Conservation (phyloP, 257 asterid genomes). For the Solanum tarijense region DNA sequence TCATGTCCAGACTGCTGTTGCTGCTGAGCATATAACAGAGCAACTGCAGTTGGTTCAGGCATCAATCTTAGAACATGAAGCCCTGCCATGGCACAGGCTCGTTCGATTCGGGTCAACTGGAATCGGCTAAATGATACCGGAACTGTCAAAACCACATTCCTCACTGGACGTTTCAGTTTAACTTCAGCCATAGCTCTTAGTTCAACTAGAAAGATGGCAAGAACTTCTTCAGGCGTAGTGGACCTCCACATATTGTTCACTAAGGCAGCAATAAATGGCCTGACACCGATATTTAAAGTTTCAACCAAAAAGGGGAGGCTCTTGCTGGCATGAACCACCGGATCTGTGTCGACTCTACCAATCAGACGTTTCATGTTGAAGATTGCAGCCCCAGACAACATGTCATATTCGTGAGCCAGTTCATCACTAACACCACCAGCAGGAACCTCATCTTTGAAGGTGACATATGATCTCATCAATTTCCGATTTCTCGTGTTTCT, state of each 20-base stretch:
- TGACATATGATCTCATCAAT: slow-evolving; percentile 51
- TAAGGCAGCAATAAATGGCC: slow-evolving; percentile 77
- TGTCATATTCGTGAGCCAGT: slow-evolving; percentile 55
- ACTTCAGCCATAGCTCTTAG: slow-evolving; percentile 60
- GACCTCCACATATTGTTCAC: slow-evolving; percentile 81
- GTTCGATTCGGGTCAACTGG: slow-evolving; percentile 60
- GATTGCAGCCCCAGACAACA: slow-evolving; percentile 67
- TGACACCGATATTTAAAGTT: slow-evolving; percentile 57
- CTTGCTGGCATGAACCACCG: slow-evolving; percentile 64
- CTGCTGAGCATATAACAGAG: slow-evolving; percentile 75
- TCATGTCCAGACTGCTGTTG: slow-evolving; percentile 44
- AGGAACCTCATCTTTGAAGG: slow-evolving; percentile 60
- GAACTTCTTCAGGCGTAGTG: slow-evolving; percentile 83
- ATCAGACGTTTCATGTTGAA: slow-evolving; percentile 75
- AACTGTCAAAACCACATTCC: slow-evolving; percentile 46
- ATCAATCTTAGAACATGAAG: slow-evolving; percentile 72
- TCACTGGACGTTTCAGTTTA: slow-evolving; percentile 48
- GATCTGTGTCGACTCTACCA: slow-evolving; percentile 81
- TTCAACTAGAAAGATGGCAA: slow-evolving; percentile 70
- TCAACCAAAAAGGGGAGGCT: slow-evolving; percentile 81
- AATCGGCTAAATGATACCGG: slow-evolving; percentile 83
- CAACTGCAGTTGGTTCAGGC: slow-evolving; percentile 94
- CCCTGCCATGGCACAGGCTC: slow-evolving; percentile 95
- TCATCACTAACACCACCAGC: slow-evolving; percentile 66
- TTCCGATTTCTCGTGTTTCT: slow-evolving; percentile 62